Percentiles rank a stretch among this genome's conserved stretches.
Conservation (phyloP, 192 early-diverging fungal genomes). For the Martensiomyces pterosporus region DNA sequence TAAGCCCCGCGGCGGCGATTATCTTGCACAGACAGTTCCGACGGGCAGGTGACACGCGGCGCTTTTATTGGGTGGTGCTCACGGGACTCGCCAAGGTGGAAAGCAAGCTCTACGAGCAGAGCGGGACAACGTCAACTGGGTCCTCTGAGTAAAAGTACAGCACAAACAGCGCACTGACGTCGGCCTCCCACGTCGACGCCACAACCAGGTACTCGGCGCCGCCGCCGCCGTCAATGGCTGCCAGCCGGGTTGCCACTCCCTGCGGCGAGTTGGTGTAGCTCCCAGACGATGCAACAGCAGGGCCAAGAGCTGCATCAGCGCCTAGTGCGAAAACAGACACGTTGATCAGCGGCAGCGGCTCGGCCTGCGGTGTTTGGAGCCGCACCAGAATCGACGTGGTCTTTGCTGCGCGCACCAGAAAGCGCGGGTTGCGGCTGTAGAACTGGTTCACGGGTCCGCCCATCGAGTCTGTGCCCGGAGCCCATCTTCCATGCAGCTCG, state of each 20-base stretch:
- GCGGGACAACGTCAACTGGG: slow-evolving; percentile 18
- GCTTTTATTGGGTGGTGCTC: too few species aligned
- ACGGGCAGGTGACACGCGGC: too few species aligned
- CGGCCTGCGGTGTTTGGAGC: slow-evolving; percentile 63
- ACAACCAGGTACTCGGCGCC: slow-evolving; percentile 36
- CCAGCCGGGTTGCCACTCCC: slow-evolving; percentile 32
- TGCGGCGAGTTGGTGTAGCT: slow-evolving; percentile 47
- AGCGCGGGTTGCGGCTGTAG: slow-evolving; percentile 64
- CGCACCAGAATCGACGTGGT: slow-evolving; percentile 62
- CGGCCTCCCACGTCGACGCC: slow-evolving; percentile 38
- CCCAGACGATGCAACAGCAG: slow-evolving; percentile 33
- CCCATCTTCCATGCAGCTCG: slow-evolving; percentile 51
- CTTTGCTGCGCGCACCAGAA: slow-evolving; percentile 55
- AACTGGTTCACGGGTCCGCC: slow-evolving; percentile 55
- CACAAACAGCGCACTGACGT: slow-evolving; percentile 29
- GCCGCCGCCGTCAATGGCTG: slow-evolving; percentile 13
- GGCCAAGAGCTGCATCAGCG: slow-evolving; percentile 12
- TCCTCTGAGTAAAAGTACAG: slow-evolving; percentile 48
- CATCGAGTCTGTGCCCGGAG: slow-evolving; percentile 55
- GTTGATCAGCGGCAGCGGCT: slow-evolving; percentile 63
- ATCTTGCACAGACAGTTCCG: too few species aligned
- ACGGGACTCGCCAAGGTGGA: too few species aligned
- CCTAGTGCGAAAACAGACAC: slow-evolving; percentile 61
- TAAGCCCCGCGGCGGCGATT: too few species aligned
- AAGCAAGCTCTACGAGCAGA: slow-evolving; percentile 3